Base-by-base conservation (phyloP, 306 rosid species). In the Quercus wislizeni region DNA sequence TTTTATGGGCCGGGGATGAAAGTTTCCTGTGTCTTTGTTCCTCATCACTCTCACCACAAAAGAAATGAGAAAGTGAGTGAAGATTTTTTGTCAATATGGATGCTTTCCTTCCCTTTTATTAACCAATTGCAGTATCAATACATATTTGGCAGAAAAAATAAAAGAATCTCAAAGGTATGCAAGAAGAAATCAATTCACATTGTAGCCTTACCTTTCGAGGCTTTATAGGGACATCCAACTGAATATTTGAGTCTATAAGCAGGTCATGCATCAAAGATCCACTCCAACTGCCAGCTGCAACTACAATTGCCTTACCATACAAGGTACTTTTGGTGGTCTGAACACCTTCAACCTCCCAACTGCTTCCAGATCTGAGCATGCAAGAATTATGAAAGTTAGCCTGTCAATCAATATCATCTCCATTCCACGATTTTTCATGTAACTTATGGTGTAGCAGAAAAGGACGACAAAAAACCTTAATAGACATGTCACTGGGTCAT, bases 241-340 rank as follows among this genome's bases (percentile, higher is more conserved):
- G 86, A 83, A 90, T 63, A 75, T 89, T 92, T 85, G 86, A 89
- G 64, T 81, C 88, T 81, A 78, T 83, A 59, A 88, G 70, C 80
- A 91, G 83, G 80, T 92, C 97, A 74, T 80, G 82, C 82, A 91
- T 90, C 90, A 94, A 90, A 80, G 88, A 86, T 15, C 98, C 97
- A 81, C 97, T 92, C 98, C 98, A 94, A 88, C 94, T 86, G 85
- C 98, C 97, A 87, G 98, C 91, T 41, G 97, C 93, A 31, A 94
- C 86, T 74, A 94, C 84, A 68, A 92, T 58, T 52, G 93, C 98
- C 88, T 94, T 88, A 83, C 92, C 30, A 79, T 86, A 79, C 83
- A 94, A 78, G 15, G 79, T 89, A 74, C 67, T 90, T 74, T 85
- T 88, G 71, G 78, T 87, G 81, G 97, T 92, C 84, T 86, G 85